Conservation (phyloP, 2,329 filamentous ascomycete genomes). For the Hypoxylon sp. region DNA sequence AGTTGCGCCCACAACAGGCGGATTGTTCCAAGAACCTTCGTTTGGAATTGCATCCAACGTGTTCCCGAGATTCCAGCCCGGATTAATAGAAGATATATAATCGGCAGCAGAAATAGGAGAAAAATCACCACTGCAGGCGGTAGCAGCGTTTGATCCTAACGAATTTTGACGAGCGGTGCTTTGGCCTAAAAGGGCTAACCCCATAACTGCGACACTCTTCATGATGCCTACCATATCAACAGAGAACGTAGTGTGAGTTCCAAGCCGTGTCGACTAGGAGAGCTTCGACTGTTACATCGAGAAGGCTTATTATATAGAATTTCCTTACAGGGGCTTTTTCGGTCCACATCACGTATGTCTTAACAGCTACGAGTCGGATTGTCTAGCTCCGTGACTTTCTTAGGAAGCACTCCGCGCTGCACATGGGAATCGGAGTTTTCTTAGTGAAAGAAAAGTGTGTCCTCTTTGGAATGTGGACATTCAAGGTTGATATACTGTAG, state of each 20-base stretch:
- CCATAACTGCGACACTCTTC: neutral
- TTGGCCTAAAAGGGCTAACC: neutral
- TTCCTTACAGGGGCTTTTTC: neutral
- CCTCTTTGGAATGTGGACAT: neutral
- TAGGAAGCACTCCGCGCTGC: neutral
- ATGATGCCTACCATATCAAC: neutral
- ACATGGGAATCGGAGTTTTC: neutral
- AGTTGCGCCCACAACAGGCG: conserved; percentile 61
- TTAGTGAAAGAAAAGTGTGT: neutral
- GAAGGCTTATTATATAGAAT: neutral
- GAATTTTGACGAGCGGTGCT: neutral
- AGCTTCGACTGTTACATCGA: neutral
- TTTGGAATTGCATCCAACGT: conserved; percentile 70
- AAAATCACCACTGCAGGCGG: conserved; percentile 60
- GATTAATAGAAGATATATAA: conserved; percentile 64
- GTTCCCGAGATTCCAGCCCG: conserved; percentile 74
- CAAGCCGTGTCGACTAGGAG: neutral
- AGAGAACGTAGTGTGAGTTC: neutral
- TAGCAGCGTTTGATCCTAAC: neutral
- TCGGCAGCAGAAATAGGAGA: conserved; percentile 61
- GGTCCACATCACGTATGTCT: neutral
- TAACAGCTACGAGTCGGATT: neutral
- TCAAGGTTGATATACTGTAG: neutral
- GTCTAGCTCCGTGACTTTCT: neutral
- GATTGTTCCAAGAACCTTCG: conserved; percentile 73